Base-by-base conservation (phyloP, 2,329 filamentous ascomycete genomes). In the Geosmithia morbida region DNA sequence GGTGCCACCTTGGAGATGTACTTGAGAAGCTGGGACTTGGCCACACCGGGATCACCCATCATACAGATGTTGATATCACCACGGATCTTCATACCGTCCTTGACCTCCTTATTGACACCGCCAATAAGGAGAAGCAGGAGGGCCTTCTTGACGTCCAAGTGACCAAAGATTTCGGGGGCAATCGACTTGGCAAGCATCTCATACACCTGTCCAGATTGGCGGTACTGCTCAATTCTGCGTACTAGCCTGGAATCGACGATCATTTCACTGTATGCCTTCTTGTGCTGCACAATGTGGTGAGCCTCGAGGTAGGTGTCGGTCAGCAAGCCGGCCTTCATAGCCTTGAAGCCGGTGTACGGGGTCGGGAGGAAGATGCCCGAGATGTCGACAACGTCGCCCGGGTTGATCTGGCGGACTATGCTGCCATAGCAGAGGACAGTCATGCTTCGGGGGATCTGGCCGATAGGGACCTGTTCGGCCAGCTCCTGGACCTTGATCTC, bases 11-110 rank as follows among this genome's bases (percentile, higher is more conserved):
- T 97, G 54, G 88, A 87, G 61, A 98, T 97, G 64, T 98, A 98
- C 68, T 96, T 97, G 54, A 98, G 76, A 54, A 98, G 71, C 70
- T 98, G 92, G 39, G 92, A 98, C 70, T 98, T 98, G 69, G 92
- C 92, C 61, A 98, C 92, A 87, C 92, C 92, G 61, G 92, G 92
- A 60, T 98, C 92, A 74, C 92, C 92, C 92, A 98, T 98, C 59
- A 98, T 70, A 64, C 92, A 97, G 52, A 98, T 83, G 67, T 98
- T 98, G 71, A 98, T 94, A 60, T 98, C 92, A 57, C 92, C 92
- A 74, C 92, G 87, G 61, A 98, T 98, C 58, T 88, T 85, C 92
- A 98, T 97, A 51, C 92, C 92, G 59, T 98, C 92, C 46, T 88
- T 88, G 77, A 97, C 94, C 59, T 92, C 83, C 66, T 98, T 98